Evolutionary conservation across 768 basidiomycete genomes (phyloP).

Genomic region (Leccinum broughii): DNA sequence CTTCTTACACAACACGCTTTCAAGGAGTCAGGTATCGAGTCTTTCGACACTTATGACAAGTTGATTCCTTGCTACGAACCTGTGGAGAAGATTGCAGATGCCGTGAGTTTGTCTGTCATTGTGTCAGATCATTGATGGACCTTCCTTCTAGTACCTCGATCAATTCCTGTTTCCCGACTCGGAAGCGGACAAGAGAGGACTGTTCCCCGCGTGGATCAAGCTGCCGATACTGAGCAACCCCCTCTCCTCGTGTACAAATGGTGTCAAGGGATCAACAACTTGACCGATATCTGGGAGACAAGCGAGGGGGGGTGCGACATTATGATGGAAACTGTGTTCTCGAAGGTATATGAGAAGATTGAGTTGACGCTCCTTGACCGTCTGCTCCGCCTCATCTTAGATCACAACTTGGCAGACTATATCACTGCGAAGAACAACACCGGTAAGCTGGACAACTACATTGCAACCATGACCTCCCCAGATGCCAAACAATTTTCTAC

Average conservation of each 20-base stretch:
- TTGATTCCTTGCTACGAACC: constrained; percentile 99
- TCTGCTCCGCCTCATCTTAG: constrained; percentile 91
- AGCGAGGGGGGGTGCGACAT: constrained; percentile 97
- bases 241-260: constrained; percentile 98
- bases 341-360: constrained; percentile 99
- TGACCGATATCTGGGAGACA: constrained; percentile 98
- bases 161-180: constrained; percentile 89
- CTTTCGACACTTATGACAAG: constrained; percentile 97
- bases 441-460: constrained; percentile 35
- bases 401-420: constrained; percentile 98
- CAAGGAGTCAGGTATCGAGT: constrained; percentile 97
- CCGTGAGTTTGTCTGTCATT: constrained; percentile 48
- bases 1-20: constrained; percentile 97
- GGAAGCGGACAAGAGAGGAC: constrained; percentile 95
- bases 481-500: constrained; percentile 97
- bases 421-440: constrained; percentile 99
- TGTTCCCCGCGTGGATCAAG: constrained; percentile 99
- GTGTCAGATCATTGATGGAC: constrained; percentile 12
- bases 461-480: constrained; percentile 71
- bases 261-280: constrained; percentile 99
- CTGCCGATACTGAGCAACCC: constrained; percentile 95
- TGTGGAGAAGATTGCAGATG: constrained; percentile 99
- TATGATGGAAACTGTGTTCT: constrained; percentile 97
- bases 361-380: constrained; percentile 96
- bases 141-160: constrained; percentile 71